These are phyloP conservation scores for Alternaria brassicae DNA, from an alignment of 2,329 filamentous ascomycete genomes.

Conservation along the genomic window DNA sequence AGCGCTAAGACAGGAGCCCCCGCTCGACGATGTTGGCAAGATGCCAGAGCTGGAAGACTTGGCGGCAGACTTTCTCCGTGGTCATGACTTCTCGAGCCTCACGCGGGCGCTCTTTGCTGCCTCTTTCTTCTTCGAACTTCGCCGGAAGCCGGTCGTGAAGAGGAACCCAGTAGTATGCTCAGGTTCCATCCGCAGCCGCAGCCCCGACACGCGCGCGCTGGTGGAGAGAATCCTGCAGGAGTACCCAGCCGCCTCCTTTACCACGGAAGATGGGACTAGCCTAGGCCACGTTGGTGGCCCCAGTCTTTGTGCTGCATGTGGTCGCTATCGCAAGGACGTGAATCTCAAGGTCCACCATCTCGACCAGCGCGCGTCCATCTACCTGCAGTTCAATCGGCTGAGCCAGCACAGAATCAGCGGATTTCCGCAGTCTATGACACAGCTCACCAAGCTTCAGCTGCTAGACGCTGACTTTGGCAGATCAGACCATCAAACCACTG, in stretches of 20 bases:
- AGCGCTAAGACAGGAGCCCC: conserved; percentile 7
- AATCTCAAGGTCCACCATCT: conserved; percentile 10
- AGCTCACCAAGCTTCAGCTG: conserved; percentile 12
- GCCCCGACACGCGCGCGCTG: conserved; percentile 9
- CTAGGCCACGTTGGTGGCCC: conserved; percentile 2
- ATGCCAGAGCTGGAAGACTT: conserved; percentile 16
- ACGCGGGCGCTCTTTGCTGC: conserved; percentile 12
- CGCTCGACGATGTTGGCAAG: conserved; percentile 16
- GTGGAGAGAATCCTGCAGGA: conserved; percentile 19
- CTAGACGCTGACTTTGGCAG: conserved; percentile 21
- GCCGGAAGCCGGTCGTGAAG: neutral
- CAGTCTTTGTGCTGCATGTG: conserved; percentile 11
- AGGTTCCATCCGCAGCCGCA: conserved; percentile 18
- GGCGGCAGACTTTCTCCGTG: conserved; percentile 10
- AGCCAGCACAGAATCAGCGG: conserved; percentile 18
- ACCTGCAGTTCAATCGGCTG: conserved; percentile 11
- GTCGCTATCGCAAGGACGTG: conserved; percentile 13
- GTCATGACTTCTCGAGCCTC: conserved; percentile 17
- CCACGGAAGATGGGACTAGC: conserved; percentile 10
- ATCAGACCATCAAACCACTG: conserved; percentile 11
- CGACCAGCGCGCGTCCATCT: conserved; percentile 14
- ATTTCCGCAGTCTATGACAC: conserved; percentile 18
- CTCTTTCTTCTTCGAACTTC: conserved; percentile 24
- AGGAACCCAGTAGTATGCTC: conserved; percentile 1
- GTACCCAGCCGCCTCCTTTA: conserved; percentile 16